A percentile compares a stretch with the other conserved stretches of the same genome.
Conservation (phyloP, 2,329 filamentous ascomycete species). For the Colletotrichum falcatum region DNA sequence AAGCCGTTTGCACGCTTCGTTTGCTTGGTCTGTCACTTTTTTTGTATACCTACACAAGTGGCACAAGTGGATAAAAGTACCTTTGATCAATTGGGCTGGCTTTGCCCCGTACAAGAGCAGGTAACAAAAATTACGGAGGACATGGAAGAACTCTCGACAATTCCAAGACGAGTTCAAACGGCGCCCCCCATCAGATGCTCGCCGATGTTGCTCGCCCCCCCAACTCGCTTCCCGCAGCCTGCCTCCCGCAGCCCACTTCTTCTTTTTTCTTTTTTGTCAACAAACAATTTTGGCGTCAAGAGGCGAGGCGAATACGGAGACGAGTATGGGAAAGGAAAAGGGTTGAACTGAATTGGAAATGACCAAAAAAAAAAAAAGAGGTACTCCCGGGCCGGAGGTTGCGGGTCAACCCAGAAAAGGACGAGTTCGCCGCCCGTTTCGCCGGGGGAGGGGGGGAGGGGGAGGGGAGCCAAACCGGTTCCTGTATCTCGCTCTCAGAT, state of each 20-base stretch:
- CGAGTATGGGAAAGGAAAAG: neutral
- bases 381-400: neutral
- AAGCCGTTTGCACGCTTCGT: neutral
- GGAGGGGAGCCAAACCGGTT: slow-evolving; percentile 5
- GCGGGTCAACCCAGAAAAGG: too few species aligned
- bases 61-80: neutral
- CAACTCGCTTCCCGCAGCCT: too few species aligned
- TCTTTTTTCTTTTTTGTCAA: slow-evolving; percentile 31
- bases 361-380: neutral
- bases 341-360: neutral
- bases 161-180: neutral
- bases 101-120: neutral
- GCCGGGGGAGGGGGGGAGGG: too few species aligned
- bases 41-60: too few species aligned
- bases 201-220: too few species aligned
- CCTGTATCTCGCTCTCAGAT: neutral
- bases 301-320: neutral
- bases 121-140: too few species aligned
- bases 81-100: neutral
- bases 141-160: neutral
- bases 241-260: slow-evolving; percentile 6
- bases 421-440: too few species aligned
- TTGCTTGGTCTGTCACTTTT: neutral
- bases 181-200: too few species aligned
- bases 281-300: slow-evolving; percentile 9